These are phyloP conservation scores for Hebeloma cylindrosporum DNA, from an alignment of 768 basidiomycete species.

Conservation along the genomic window DNA sequence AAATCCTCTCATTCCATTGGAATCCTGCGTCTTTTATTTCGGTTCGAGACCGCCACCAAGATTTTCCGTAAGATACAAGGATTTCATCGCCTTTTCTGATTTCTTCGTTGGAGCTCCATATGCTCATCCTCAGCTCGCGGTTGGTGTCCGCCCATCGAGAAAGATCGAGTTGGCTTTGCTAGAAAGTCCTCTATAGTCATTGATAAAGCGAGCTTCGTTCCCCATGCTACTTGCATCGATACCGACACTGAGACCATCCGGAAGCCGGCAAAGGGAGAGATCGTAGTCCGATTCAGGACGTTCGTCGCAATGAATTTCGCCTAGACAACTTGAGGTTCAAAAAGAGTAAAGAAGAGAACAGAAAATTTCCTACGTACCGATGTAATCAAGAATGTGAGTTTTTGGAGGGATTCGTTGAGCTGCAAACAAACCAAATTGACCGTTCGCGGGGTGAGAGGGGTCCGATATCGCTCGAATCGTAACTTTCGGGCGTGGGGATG, in stretches of 20 bases:
- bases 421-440: conserved; percentile 83
- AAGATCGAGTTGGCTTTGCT: conserved; percentile 72
- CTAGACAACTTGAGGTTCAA: conserved; percentile 33
- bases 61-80: conserved; percentile 85
- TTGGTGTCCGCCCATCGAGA: conserved; percentile 48
- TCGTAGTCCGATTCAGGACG: conserved; percentile 83
- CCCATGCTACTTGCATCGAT: conserved; percentile 75
- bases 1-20: neutral
- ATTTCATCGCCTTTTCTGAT: conserved; percentile 85
- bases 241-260: conserved; percentile 63
- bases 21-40: conserved; percentile 4
- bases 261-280: conserved; percentile 68
- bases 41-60: conserved; percentile 69
- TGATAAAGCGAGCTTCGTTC: conserved; percentile 87
- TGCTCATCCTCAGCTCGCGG: conserved; percentile 71
- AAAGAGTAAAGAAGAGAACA: neutral
- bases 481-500: conserved; percentile 33
- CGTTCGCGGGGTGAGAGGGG: conserved; percentile 68
- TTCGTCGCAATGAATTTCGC: conserved; percentile 80
- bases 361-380: conserved; percentile 33
- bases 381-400: conserved; percentile 75
- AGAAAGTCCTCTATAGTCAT: conserved; percentile 84
- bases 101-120: conserved; percentile 60
- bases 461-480: conserved; percentile 57
- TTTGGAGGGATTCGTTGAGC: conserved; percentile 64